Evolutionary conservation across 225 moss, liverwort and hornwort species (phyloP).

Genomic region (Sphagnum tenellum): DNA sequence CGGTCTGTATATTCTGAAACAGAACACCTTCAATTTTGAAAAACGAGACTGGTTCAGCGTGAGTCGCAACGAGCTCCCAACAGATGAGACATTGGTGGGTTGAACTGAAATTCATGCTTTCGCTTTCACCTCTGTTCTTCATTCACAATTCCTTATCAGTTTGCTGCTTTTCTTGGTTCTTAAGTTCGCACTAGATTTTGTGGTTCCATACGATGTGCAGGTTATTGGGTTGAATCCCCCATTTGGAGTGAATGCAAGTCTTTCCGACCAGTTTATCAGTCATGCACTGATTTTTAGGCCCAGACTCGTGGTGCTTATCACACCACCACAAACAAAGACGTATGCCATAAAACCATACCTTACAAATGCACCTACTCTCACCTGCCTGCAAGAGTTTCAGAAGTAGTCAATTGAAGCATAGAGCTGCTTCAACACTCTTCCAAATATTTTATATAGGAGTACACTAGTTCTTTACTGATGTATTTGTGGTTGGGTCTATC

Average conservation of each 20-base stretch:
- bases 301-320: constrained; percentile 32
- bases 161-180: too few relatives aligned
- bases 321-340: constrained; percentile 31
- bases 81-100: constrained; percentile 26
- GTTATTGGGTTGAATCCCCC: constrained; percentile 58
- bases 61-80: constrained; percentile 19
- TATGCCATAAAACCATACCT: background rate
- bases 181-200: too few relatives aligned
- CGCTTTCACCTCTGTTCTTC: too few relatives aligned
- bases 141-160: too few relatives aligned
- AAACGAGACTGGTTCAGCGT: constrained; percentile 38
- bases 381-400: background rate
- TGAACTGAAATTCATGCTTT: too few relatives aligned
- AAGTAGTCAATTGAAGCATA: background rate
- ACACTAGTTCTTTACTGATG: too few relatives aligned
- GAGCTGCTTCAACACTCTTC: background rate
- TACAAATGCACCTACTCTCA: background rate
- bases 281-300: constrained; percentile 40
- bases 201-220: constrained; percentile 3
- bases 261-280: constrained; percentile 9
- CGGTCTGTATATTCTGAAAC: background rate
- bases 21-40: constrained; percentile 30
- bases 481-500: background rate
- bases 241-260: constrained; percentile 12
- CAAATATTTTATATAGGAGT: background rate